phyloP scores from a whole-genome alignment of 371 early-diverging fungal species.

The Mortierella sp. region DNA sequence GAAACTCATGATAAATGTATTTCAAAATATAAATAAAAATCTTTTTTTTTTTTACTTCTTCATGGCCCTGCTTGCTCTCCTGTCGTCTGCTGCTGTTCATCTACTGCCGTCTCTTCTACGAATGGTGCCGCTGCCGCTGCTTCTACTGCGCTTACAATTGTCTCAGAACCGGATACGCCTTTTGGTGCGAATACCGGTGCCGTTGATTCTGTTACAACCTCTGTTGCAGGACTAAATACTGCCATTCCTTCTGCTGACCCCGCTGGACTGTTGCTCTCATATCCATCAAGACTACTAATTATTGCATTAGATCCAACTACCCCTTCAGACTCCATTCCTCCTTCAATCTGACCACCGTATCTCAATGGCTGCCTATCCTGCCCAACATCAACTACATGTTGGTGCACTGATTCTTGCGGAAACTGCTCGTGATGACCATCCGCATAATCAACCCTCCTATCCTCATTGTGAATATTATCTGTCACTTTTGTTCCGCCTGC shows the following conservation, averaged over 20 bases:
- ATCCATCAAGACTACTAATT: too few relatives aligned
- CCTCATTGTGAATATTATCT: conserved; percentile 2
- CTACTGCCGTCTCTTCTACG: not conserved
- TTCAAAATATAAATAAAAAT: too few relatives aligned
- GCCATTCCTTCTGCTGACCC: too few relatives aligned
- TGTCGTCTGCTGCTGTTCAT: not conserved
- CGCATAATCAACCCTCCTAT: conserved; percentile 12
- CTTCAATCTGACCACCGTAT: not conserved
- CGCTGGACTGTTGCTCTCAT: too few relatives aligned
- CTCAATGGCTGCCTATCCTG: not conserved
- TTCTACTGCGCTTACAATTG: not conserved
- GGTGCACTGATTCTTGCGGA: conserved; percentile 6
- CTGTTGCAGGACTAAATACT: too few relatives aligned
- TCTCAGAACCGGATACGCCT: not conserved
- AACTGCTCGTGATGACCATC: conserved; percentile 31
- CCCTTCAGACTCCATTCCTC: not conserved
- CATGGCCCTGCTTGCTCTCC: not conserved
- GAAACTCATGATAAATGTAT: too few relatives aligned
- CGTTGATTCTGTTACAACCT: not conserved
- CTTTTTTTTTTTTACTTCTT: too few relatives aligned
- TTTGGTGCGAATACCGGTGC: not conserved
- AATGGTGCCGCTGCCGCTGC: not conserved
- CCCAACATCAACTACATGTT: conserved; percentile 17
- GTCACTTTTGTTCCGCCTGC: conserved; percentile 16
- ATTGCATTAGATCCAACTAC: too few relatives aligned